A percentile compares a stretch with the other conserved stretches of the same genome.
phyloP scores from a whole-genome alignment of 169 alveolate species.

The Plasmodium inui region DNA sequence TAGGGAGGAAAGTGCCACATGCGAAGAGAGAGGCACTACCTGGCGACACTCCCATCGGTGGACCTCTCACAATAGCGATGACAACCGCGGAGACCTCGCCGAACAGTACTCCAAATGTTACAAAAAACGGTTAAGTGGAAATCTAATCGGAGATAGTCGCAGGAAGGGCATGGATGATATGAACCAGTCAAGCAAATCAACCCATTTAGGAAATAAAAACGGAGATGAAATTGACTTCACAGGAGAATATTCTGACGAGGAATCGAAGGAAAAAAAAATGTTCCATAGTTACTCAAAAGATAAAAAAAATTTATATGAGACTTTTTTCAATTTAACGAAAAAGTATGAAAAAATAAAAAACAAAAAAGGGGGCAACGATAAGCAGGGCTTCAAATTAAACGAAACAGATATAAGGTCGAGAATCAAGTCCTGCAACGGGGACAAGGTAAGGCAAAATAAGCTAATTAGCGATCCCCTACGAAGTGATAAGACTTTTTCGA shows the following conservation, averaged over 20 bases:
- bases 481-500: background rate
- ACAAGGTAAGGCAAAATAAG: background rate
- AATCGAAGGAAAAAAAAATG: slow-evolving; percentile 7
- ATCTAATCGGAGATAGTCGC: background rate
- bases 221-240: background rate
- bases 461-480: background rate
- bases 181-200: background rate
- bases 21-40: background rate
- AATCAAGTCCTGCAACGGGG: background rate
- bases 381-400: background rate
- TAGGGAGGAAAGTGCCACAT: background rate
- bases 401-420: background rate
- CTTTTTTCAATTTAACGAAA: slow-evolving; percentile 29
- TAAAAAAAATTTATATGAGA: background rate
- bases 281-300: background rate
- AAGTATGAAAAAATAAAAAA: slow-evolving; percentile 19
- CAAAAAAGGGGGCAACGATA: background rate
- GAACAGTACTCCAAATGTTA: background rate
- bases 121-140: background rate
- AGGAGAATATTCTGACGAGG: background rate
- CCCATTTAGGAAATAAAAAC: background rate
- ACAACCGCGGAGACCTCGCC: background rate
- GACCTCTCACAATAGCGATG: background rate
- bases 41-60: background rate
- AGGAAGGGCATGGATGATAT: background rate